These are phyloP conservation scores for Trametes polyzona DNA, from an alignment of 1,284 basidiomycete species.

Conservation along the genomic window DNA sequence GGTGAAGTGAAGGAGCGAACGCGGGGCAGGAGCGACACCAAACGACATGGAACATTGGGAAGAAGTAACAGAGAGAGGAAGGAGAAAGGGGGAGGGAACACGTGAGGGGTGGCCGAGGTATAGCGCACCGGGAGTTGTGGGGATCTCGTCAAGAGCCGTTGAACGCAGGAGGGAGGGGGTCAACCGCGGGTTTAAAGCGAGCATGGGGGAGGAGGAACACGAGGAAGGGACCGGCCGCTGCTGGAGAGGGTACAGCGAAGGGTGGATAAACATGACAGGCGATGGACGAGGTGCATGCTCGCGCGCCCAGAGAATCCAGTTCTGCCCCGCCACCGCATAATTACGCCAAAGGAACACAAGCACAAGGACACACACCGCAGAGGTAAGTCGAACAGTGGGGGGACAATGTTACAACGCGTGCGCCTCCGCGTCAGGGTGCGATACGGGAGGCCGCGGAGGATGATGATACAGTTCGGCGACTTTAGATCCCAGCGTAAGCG, in stretches of 20 bases:
- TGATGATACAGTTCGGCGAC: constrained; percentile 22
- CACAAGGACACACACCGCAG: constrained; percentile 14
- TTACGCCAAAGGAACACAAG: constrained; percentile 18
- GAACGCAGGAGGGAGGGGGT: background rate
- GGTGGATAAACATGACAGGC: constrained; percentile 10
- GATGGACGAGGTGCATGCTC: constrained; percentile 25
- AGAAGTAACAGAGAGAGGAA: background rate
- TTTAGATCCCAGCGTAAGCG: constrained; percentile 65
- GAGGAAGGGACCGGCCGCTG: background rate
- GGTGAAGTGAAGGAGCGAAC: constrained; percentile 17
- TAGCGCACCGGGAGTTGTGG: background rate
- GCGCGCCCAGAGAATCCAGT: constrained; percentile 35
- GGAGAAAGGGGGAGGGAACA: background rate
- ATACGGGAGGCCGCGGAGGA: constrained; percentile 2
- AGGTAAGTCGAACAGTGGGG: background rate
- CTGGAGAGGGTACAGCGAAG: background rate
- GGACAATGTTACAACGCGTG: constrained; percentile 20
- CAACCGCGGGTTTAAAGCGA: background rate
- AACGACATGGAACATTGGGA: background rate
- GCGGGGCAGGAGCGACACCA: constrained; percentile 12
- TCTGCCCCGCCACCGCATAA: constrained; percentile 31
- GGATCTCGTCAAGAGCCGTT: constrained; percentile 21
- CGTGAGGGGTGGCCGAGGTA: background rate
- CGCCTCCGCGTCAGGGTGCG: constrained; percentile 1
- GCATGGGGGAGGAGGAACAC: background rate